A percentile compares a stretch with the other conserved stretches of the same genome.
Conservation (phyloP, 164 flowering plant genomes). For the Nymphaea thermarum region DNA sequence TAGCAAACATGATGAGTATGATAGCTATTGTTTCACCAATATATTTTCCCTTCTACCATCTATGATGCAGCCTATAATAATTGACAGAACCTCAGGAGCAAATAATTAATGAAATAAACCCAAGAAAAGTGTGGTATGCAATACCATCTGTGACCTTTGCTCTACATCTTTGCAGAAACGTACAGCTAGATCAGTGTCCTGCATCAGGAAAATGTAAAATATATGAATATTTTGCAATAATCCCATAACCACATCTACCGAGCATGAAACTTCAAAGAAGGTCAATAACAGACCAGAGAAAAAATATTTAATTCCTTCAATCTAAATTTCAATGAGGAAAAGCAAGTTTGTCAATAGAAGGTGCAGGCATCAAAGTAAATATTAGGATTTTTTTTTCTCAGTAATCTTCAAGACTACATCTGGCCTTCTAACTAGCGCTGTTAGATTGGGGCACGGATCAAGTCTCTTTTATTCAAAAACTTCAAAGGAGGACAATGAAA, state of each 20-base stretch:
- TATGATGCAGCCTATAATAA: no score
- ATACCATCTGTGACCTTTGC: slow-evolving; percentile 65
- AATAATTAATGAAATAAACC: neutral
- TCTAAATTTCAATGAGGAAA: neutral
- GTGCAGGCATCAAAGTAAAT: no score
- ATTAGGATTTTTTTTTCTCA: no score
- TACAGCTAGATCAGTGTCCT: slow-evolving; percentile 60
- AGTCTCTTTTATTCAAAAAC: neutral
- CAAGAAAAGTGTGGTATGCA: slow-evolving; percentile 2
- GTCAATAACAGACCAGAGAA: no score
- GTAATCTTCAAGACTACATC: no score
- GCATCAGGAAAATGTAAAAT: neutral
- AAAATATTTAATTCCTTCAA: no score
- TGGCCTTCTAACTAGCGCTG: no score
- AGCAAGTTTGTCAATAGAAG: neutral
- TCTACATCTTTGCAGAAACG: slow-evolving; percentile 95
- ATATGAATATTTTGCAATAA: neutral
- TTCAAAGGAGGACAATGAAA: neutral
- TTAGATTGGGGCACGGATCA: neutral
- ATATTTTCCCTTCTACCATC: neutral
- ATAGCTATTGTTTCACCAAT: no score
- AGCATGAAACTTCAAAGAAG: no score
- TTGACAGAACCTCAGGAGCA: no score
- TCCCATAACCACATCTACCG: no score
- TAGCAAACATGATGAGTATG: no score